A percentile compares a stretch with the other conserved stretches of the same genome.
These are phyloP conservation scores for Verbena officinalis DNA, from an alignment of 257 asterid genomes.

Conservation along the genomic window DNA sequence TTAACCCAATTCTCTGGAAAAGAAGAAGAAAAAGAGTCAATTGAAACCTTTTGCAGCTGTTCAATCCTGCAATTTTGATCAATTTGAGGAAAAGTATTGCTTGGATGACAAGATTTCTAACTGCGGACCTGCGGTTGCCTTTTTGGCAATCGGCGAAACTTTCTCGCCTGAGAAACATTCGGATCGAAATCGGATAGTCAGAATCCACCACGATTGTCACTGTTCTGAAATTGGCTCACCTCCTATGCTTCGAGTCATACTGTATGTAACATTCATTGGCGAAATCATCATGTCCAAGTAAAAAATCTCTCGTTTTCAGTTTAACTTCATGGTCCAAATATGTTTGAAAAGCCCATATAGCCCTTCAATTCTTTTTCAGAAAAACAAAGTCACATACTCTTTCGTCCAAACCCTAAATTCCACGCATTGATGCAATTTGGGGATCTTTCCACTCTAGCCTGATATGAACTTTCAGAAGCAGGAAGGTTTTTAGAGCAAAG, in stretches of 20 bases:
- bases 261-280: slow-evolving; percentile 98
- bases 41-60: not conserved
- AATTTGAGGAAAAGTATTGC: slow-evolving; percentile 48
- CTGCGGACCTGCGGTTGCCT: slow-evolving; percentile 80
- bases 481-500: no score
- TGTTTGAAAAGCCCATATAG: no score
- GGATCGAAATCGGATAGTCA: slow-evolving; percentile 73
- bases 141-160: slow-evolving; percentile 75
- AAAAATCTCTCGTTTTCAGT: not conserved
- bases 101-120: slow-evolving; percentile 77
- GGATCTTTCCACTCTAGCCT: no score
- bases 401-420: no score
- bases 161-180: slow-evolving; percentile 90
- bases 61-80: not conserved
- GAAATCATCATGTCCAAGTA: slow-evolving; percentile 99
- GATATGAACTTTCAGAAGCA: no score
- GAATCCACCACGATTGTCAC: slow-evolving; percentile 49
- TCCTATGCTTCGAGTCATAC: slow-evolving; percentile 90
- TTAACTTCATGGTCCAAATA: no score
- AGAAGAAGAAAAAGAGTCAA: no score
- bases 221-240: slow-evolving; percentile 74
- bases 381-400: no score
- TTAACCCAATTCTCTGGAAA: not conserved
- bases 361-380: no score
- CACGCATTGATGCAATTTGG: no score